Conservation (phyloP, 73 alveolate genomes). For the Paraurostyla sp. region DNA sequence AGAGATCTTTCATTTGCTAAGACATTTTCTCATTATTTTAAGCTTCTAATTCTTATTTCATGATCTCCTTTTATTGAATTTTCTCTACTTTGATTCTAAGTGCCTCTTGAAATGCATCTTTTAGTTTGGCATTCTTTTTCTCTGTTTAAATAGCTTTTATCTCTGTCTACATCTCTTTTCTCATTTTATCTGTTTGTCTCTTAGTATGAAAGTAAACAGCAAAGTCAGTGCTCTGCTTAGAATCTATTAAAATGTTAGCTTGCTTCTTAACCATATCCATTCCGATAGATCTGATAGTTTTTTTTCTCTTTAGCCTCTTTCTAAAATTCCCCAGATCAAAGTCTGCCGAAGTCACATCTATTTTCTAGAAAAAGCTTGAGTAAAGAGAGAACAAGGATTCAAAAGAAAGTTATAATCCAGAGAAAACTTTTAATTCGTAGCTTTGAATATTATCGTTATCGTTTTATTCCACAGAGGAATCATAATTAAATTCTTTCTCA, state of each 20-base stretch:
- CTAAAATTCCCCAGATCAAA: too few relatives aligned
- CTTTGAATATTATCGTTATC: too few relatives aligned
- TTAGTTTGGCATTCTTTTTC: not conserved
- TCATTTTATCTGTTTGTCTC: slow-evolving; percentile 38
- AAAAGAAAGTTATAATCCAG: too few relatives aligned
- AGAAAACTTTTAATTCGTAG: too few relatives aligned
- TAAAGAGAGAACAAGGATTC: too few relatives aligned
- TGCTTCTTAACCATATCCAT: slow-evolving; percentile 38
- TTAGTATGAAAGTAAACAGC: slow-evolving; percentile 28
- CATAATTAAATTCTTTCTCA: too few relatives aligned
- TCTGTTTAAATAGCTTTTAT: slow-evolving; percentile 3
- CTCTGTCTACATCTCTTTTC: slow-evolving; percentile 15
- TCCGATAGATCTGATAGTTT: slow-evolving; percentile 21
- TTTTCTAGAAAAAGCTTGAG: too few relatives aligned
- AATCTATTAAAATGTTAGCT: slow-evolving; percentile 15
- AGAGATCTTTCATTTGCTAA: not conserved
- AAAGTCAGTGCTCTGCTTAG: slow-evolving; percentile 10
- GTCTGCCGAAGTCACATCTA: too few relatives aligned
- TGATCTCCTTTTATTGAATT: not conserved
- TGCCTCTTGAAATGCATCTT: slow-evolving; percentile 1
- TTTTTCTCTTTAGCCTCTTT: not conserved
- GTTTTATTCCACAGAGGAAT: too few relatives aligned
- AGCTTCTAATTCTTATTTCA: slow-evolving; percentile 24
- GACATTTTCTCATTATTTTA: slow-evolving; percentile 2
- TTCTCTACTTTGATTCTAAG: not conserved